phyloP scores from a whole-genome alignment of 2,329 filamentous ascomycete species.

The Claviceps paspali region DNA sequence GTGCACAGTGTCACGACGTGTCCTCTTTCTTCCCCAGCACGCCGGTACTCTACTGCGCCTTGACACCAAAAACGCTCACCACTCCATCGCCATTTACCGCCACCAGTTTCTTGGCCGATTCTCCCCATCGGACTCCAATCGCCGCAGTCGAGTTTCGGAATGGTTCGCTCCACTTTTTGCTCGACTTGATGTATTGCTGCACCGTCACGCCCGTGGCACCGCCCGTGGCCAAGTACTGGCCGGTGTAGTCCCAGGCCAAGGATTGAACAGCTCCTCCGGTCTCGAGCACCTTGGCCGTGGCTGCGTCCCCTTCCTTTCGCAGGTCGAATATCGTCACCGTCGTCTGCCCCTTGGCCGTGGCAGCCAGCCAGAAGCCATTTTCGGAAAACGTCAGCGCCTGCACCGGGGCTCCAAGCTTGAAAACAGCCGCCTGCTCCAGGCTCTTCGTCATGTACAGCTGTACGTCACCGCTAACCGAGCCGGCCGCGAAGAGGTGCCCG shows the following conservation, averaged over 20 bases:
- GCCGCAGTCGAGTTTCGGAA: slow-evolving; percentile 61
- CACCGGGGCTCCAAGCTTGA: slow-evolving; percentile 53
- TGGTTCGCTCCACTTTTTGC: slow-evolving; percentile 81
- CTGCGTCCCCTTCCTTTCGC: slow-evolving; percentile 74
- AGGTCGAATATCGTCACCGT: slow-evolving; percentile 82
- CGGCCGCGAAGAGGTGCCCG: slow-evolving; percentile 81
- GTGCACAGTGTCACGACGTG: no score
- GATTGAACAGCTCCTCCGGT: slow-evolving; percentile 63
- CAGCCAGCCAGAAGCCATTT: slow-evolving; percentile 92
- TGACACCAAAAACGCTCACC: slow-evolving; percentile 51
- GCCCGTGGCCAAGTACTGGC: slow-evolving; percentile 75
- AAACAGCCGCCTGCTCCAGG: slow-evolving; percentile 61
- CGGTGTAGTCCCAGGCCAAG: slow-evolving; percentile 85
- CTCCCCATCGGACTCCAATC: slow-evolving; percentile 63
- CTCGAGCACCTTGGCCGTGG: slow-evolving; percentile 71
- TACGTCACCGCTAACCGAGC: slow-evolving; percentile 64
- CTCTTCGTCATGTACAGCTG: slow-evolving; percentile 80
- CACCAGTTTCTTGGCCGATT: slow-evolving; percentile 57
- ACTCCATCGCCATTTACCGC: slow-evolving; percentile 61
- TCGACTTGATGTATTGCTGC: slow-evolving; percentile 74
- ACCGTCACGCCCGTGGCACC: slow-evolving; percentile 72
- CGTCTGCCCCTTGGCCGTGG: slow-evolving; percentile 61
- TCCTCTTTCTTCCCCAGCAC: background rate
- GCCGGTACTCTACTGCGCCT: slow-evolving; percentile 29
- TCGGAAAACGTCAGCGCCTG: slow-evolving; percentile 77